Evolutionary conservation across 192 early-diverging fungal species (phyloP), one percentile per base, ranked within the genome.

Genomic region (Coemansia sp.): DNA sequence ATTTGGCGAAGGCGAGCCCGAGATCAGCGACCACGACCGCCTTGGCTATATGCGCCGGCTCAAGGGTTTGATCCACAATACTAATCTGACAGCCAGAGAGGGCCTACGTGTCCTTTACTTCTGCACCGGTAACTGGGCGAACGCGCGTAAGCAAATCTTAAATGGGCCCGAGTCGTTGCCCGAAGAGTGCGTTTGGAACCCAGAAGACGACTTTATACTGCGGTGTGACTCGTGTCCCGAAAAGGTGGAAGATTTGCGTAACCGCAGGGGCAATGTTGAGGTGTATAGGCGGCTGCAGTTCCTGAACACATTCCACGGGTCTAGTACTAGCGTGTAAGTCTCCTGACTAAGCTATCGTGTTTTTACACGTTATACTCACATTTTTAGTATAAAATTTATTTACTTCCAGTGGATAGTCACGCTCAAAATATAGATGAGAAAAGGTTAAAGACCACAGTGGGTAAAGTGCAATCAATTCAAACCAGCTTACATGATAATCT

Each of bases 401-500:
- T 10, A 5, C 34, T 9, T 10, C 2, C 34, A 6, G n/a, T n/a
- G n/a, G n/a, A n/a, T n/a, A n/a, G n/a, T n/a, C n/a, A n/a, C n/a
- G n/a, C n/a, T n/a, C n/a, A n/a, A n/a, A n/a, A n/a, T n/a, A n/a
- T n/a, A n/a, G n/a, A n/a, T n/a, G n/a, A n/a, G n/a, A n/a, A 9
- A 9, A 37, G 34, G 5, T 37, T 8, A 8, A 37, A 1, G 9
- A 37, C 34, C 34, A 37, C 1, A 37, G 34, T 37, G 34, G 34
- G 11, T 9, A 8, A 37, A 37, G 34, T 10, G 34, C 34, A 8
- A 5, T 37, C 34, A 1, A 37, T 37, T 37, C 34, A 37, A 9
- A 37, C 7, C 0, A 10, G 34, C 34, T 82, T 85, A 97, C 95
- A 97, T 95, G 37, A 98, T 82, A 65, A 98, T 92, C 72, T 95